Base-by-base conservation (phyloP, 139 green algal genomes). In the Tetradesmus lagerheimii region DNA sequence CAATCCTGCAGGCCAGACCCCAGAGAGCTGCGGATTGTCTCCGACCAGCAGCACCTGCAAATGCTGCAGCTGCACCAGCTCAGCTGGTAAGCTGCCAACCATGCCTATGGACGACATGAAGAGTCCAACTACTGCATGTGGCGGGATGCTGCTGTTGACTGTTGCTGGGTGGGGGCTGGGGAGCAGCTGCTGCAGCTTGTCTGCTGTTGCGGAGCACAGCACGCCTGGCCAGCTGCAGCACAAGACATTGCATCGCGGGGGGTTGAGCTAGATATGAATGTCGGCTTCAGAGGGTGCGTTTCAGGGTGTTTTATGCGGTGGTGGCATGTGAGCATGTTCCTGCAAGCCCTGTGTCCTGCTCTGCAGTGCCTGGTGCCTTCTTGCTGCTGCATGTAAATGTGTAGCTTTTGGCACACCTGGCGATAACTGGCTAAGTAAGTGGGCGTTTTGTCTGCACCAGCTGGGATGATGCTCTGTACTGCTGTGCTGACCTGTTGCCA, bases 181-280 rank as follows among this genome's bases (percentile, higher is more conserved):
- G 5, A 84, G 41, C 23, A 84, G 8, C n/a, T 66, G 79, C 39
- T 66, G 25, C 79, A 84, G 25, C 27, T 37, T 43, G 38, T 66
- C 37, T 35, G 79, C 79, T 66, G 79, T 64, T 35, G 18, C 27
- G 23, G 41, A 84, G 79, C 79, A 84, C 27, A 84, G 29, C 27
- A 84, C 39, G 11, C 79, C 79, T 9, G 79, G 79, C 79, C 79
- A 84, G 9, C 79, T 84, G 79, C 39, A 67, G 67, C 67, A 78
- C 67, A 41, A 4, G n/a, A 41, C 67, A 71, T 71, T 20, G 25
- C 57, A 71, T 18, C n/a, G n/a, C n/a, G n/a, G n/a, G n/a, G n/a
- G n/a, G n/a, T n/a, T n/a, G n/a, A 71, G 1, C 57, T 31, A 71
- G 57, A 6, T 71, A n/a, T n/a, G n/a, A n/a, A n/a, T n/a, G n/a